Base-by-base conservation (phyloP, 495 filamentous ascomycete genomes). In the Glonium stellatum region DNA sequence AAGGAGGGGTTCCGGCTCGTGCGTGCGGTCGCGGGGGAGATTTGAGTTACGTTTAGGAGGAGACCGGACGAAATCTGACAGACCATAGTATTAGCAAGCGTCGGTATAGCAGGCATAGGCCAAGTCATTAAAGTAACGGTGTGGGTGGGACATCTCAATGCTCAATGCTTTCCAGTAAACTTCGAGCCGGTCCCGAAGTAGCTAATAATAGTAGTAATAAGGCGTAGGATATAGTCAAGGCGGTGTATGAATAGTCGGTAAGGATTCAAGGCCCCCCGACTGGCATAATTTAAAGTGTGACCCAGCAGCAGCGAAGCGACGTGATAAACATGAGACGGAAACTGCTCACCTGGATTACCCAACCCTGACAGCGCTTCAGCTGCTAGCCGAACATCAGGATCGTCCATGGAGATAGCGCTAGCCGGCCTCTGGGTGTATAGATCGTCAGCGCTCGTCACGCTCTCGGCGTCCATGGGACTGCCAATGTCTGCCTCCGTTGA, bases 291-390 rank as follows among this genome's bases (percentile, higher is more conserved):
- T 51, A 31, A 31, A 31, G 27, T 31, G 27, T 31, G 27, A 6
- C 48, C 48, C 48, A 25, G 25, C 19, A 22, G 23, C 12, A 18
- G 21, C 54, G 46, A 54, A 35, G 13, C 55, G 42, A 52, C 41
- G 66, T 44, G 67, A 67, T 39, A 54, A 44, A 44, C 58, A 53
- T 61, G 57, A 52, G n/a, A 61, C 59, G 41, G 48, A 58, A 54
- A 21, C 46, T 10, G 63, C 59, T 21, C 70, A 95, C 91, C 89
- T 67, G 88, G 84, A 72, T 74, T 75, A 4, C 88, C 84, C 55
- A 97, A 79, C 57, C 89, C 88, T 37, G 87, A 87, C 21, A 97
- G 73, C 12, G 92, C 90, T 74, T 96, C 90, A 34, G 90, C 91
- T 27, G 90, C 92, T 68, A 86, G 77, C 31, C 85, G 78, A 34